Base-by-base conservation (phyloP, 192 early-diverging fungal genomes). In the Entomortierella beljakovae region DNA sequence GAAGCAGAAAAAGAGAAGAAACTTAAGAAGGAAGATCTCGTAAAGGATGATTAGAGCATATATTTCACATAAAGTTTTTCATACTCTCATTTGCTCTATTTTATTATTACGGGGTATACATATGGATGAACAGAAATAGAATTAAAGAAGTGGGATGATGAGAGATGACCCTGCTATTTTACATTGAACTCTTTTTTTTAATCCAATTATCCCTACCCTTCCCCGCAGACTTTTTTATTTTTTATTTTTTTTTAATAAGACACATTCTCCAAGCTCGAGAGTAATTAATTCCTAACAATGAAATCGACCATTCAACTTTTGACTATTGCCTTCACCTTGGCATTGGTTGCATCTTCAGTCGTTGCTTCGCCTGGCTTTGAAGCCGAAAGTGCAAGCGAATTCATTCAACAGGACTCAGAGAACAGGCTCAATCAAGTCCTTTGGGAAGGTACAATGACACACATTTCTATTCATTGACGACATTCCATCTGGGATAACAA, bases 21-120 rank as follows among this genome's bases (percentile, higher is more conserved):
- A 60, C 63, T 80, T 6, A 80, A 80, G 64, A 83, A 83, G 68
- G 82, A 83, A 53, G 82, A 83, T 61, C 69, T 83, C 7, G 16
- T 79, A 22, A 68, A 79, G 67, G 67, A 79, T 20, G 75, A 70
- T 22, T 70, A 70, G 28, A 50, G 46, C 28, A 59, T 6, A 23
- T 55, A 8, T 28, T 6, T 53, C 51, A 18, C 15, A 53, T 53
- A 26, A 43, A 43, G 10, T 13, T 43, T 43, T 43, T 23, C 7
- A 52, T 52, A 6, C 50, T 52, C n/a, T 52, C 50, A 6, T n/a
- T 52, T 52, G 16, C 50, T 6, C n/a, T 52, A 15, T 52, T 52
- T 7, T 52, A 7, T 38, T 23, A 5, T 18, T 34, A 13, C 40
- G 11, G 25, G 42, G 8, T 35, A 6, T 8, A 9, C 54, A 6